These are phyloP conservation scores for Ophiosphaerella narmari DNA, from an alignment of 2,329 filamentous ascomycete species.

Conservation along the genomic window DNA sequence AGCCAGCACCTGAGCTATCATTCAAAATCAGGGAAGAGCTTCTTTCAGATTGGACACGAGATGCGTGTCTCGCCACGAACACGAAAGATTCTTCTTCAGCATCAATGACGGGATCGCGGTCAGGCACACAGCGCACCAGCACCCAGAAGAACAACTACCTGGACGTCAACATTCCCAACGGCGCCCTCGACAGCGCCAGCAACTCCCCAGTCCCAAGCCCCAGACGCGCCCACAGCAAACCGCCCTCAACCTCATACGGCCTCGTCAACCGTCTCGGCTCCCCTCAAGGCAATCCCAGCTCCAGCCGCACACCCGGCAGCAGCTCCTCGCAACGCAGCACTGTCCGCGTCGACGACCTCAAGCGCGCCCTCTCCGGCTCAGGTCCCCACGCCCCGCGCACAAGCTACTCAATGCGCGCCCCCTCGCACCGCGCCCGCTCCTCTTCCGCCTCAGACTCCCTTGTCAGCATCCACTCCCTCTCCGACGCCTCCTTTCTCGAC, in stretches of 20 bases:
- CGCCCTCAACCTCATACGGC: constrained; percentile 40
- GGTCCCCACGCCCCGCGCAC: constrained; percentile 31
- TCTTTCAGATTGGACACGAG: constrained; percentile 78
- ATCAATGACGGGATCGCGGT: constrained; percentile 76
- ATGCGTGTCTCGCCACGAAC: constrained; percentile 69
- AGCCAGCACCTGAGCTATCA: constrained; percentile 61
- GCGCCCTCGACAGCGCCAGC: constrained; percentile 36
- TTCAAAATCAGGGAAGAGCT: constrained; percentile 73
- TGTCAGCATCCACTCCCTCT: constrained; percentile 72
- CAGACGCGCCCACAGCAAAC: constrained; percentile 38
- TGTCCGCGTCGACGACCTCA: constrained; percentile 53
- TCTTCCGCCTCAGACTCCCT: constrained; percentile 68
- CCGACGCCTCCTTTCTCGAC: constrained; percentile 61
- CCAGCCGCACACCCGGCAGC: constrained; percentile 39
- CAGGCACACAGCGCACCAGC: constrained; percentile 40
- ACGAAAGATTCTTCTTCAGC: constrained; percentile 71
- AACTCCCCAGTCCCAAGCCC: constrained; percentile 41
- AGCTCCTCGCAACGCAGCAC: constrained; percentile 45
- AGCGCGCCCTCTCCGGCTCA: constrained; percentile 50
- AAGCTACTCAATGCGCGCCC: constrained; percentile 33
- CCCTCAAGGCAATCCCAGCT: constrained; percentile 34
- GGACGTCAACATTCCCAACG: constrained; percentile 58
- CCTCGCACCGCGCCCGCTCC: constrained; percentile 46
- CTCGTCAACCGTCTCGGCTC: constrained; percentile 39
- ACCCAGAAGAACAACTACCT: constrained; percentile 52